Conservation (phyloP, 2,329 filamentous ascomycete species). For the Cadophora luteo-olivacea region DNA sequence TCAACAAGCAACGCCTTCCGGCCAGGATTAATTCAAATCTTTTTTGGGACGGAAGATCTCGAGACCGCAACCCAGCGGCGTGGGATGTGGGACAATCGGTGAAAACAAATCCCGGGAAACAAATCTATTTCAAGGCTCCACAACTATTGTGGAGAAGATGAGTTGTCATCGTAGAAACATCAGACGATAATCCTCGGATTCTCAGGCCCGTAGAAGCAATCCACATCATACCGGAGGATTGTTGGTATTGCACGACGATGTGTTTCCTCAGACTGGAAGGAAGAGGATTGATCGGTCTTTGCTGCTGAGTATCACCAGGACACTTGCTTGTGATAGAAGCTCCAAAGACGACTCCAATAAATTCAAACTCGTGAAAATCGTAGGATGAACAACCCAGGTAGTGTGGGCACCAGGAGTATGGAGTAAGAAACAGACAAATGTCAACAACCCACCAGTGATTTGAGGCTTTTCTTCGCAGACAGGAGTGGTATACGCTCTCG, state of each 20-base stretch:
- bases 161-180: constrained; percentile 2
- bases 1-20: constrained; percentile 3
- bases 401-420: not conserved
- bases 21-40: not conserved
- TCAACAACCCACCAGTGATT: not conserved
- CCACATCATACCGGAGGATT: not conserved
- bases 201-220: not conserved
- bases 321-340: no score
- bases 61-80: not conserved
- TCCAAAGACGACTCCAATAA: no score
- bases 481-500: not conserved
- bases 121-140: constrained; percentile 15
- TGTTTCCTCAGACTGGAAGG: not conserved
- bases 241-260: not conserved
- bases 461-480: not conserved
- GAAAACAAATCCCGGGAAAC: constrained; percentile 7
- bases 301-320: no score
- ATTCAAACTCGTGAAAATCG: not conserved
- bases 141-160: not conserved
- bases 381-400: not conserved
- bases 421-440: not conserved
- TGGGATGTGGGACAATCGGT: constrained; percentile 2
- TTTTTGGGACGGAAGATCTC: not conserved
- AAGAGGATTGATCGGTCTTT: no score
- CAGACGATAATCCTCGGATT: not conserved